Base-by-base conservation (phyloP, 306 rosid species). In the Dryas alaskensis region DNA sequence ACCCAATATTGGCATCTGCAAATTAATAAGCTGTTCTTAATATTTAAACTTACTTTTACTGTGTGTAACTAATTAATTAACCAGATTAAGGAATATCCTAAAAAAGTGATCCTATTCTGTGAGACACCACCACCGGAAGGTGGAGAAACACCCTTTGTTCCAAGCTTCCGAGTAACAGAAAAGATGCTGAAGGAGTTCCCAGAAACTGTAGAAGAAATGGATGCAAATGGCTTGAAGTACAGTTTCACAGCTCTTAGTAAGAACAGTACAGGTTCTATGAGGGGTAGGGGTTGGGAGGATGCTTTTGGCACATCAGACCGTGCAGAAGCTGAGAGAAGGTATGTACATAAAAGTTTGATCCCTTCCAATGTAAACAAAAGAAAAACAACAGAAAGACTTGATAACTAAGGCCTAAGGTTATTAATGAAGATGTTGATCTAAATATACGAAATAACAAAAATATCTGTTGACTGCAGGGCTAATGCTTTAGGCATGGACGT, bases 211-310 rank as follows among this genome's bases (percentile, higher is more conserved):
- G 79, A 84, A 63, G 75, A 78, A 75, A 78, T 92, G 43, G 94
- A 92, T 25, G 69, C 88, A 76, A 84, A 84, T 65, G 91, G 88
- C 2, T 51, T 92, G 72, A 84, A 83, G 70, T 92, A 92, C 86
- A 68, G 94, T 2, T 88, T 90, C 76, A 84, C 86, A 17, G 91
- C 92, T 69, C 82, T 8, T 37, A 82, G 92, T 83, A 82, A 84
- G 31, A 85, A 81, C 72, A 73, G 87, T 67, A 74, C 76, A 0
- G 73, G 83, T 7, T 88, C 96, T 59, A 90, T 90, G 96, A 92
- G 96, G 72, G 96, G 98, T n/a, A 78, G 98, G 78, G 93, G 92
- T 0, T 92, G 94, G 98, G 87, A 92, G 60, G 89, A 88, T 54
- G 81, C 98, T 50, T 88, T 92, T 73, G 88, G 73, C 0, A 79